A percentile compares a stretch with the other conserved stretches of the same genome.
Conservation (phyloP, 75 land plant species). For the Pseudotsuga menziesii region DNA sequence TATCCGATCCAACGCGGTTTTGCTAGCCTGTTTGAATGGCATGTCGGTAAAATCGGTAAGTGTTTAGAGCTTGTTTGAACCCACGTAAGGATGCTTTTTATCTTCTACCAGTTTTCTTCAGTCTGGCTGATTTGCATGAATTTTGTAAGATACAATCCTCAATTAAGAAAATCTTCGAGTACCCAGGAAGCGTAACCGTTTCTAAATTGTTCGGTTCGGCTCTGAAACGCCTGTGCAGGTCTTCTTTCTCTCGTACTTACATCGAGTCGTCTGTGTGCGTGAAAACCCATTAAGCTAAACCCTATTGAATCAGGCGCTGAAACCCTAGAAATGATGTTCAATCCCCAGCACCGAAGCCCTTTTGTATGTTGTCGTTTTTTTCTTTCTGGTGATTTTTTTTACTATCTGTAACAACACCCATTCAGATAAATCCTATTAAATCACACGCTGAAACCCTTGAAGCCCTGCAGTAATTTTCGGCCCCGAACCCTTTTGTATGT, state of each 20-base stretch:
- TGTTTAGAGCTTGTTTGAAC: background rate
- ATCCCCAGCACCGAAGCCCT: no score
- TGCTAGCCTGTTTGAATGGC: background rate
- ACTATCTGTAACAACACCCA: no score
- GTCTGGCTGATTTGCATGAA: background rate
- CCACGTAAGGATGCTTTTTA: background rate
- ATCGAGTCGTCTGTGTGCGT: background rate
- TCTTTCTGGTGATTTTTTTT: no score
- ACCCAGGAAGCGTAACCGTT: no score
- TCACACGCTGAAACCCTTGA: no score
- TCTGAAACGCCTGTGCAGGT: no score
- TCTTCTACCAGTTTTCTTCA: background rate
- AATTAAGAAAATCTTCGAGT: background rate
- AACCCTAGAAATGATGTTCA: background rate
- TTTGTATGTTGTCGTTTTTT: no score
- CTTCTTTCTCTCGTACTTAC: no score
- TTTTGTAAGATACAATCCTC: background rate
- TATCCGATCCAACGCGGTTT: background rate
- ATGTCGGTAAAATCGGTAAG: background rate
- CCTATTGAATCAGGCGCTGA: background rate
- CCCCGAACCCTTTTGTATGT: no score
- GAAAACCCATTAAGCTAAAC: background rate
- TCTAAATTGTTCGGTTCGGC: no score
- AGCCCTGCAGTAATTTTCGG: no score
- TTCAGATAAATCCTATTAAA: no score